These are phyloP conservation scores for Pythium aristosporum DNA, from an alignment of 352 stramenopile genomes.

Conservation along the genomic window DNA sequence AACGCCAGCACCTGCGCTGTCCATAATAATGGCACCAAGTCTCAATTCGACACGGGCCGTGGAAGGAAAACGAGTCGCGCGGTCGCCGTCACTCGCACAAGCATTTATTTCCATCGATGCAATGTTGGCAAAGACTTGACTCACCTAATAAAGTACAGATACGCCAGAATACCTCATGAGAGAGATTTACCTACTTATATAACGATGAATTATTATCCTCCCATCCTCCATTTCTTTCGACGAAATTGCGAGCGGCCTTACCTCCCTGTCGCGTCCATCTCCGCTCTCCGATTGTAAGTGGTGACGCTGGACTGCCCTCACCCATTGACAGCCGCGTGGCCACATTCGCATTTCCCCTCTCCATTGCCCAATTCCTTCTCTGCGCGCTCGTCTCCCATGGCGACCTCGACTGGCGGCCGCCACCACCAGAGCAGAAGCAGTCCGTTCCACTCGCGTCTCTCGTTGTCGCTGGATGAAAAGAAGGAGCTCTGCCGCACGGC, in stretches of 20 bases:
- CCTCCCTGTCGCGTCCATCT: neutral
- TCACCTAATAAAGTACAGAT: neutral
- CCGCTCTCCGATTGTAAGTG: neutral
- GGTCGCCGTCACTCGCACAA: neutral
- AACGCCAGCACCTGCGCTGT: no score
- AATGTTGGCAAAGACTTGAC: neutral
- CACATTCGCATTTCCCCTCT: no score
- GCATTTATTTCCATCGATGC: neutral
- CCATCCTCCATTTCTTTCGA: neutral
- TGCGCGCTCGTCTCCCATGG: neutral
- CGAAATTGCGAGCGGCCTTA: neutral
- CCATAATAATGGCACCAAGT: neutral
- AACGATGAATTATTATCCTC: neutral
- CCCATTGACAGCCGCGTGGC: no score
- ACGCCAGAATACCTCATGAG: no score
- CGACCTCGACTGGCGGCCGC: neutral
- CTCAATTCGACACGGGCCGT: neutral
- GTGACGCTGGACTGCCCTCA: no score
- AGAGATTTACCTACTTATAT: no score
- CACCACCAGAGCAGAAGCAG: conserved; percentile 32
- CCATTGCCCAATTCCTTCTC: neutral
- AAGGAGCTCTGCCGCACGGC: conserved; percentile 46
- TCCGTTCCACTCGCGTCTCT: conserved; percentile 44
- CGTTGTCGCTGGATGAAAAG: conserved; percentile 53
- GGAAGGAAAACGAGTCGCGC: conserved; percentile 1